Evolutionary conservation across 2,329 filamentous ascomycete genomes (phyloP).

Genomic region (Aspergillus japonicus): DNA sequence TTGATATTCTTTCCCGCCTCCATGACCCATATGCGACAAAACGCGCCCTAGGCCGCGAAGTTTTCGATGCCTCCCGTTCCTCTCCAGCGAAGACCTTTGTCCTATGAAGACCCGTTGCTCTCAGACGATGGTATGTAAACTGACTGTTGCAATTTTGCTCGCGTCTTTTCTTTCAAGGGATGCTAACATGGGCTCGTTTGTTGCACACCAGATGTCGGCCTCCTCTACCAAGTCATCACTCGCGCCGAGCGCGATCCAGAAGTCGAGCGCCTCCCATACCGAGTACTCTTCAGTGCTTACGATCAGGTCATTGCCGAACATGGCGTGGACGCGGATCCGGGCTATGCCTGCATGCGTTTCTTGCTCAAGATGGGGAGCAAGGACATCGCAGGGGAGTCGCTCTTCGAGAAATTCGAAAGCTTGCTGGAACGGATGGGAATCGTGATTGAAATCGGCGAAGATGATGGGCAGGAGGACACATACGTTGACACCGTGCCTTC

Average conservation of each 20-base stretch:
- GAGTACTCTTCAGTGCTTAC: constrained; percentile 78
- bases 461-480: constrained; percentile 40
- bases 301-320: constrained; percentile 70
- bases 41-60: constrained; percentile 47
- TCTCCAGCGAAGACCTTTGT: constrained; percentile 41
- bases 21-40: constrained; percentile 44
- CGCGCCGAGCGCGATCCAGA: constrained; percentile 67
- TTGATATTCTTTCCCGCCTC: constrained; percentile 38
- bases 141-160: not conserved
- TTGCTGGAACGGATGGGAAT: constrained; percentile 70
- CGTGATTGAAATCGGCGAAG: constrained; percentile 60
- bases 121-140: constrained; percentile 58
- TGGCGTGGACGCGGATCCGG: constrained; percentile 69
- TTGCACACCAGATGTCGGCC: constrained; percentile 65
- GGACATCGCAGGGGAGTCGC: constrained; percentile 52
- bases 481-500: constrained; percentile 23
- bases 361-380: constrained; percentile 73
- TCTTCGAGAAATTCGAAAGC: constrained; percentile 69
- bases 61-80: constrained; percentile 52
- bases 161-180: too few species aligned
- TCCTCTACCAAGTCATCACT: constrained; percentile 73
- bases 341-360: constrained; percentile 73
- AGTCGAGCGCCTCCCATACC: constrained; percentile 66
- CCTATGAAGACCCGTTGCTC: constrained; percentile 49
- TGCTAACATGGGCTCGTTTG: not conserved